Conservation (phyloP, 148 eudicot species). For the Pouteria glomerata region DNA sequence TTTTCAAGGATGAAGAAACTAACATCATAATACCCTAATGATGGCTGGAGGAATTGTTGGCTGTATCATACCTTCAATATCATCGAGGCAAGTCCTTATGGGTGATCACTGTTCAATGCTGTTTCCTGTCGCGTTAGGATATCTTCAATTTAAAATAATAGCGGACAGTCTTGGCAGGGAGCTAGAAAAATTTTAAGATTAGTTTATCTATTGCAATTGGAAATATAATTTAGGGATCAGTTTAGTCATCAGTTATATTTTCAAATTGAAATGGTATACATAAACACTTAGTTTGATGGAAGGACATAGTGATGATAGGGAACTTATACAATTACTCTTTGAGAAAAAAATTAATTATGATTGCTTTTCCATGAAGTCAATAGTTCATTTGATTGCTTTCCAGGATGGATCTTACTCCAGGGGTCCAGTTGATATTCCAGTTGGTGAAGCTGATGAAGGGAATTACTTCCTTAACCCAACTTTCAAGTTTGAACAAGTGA, state of each 20-base stretch:
- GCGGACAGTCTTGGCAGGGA: background rate
- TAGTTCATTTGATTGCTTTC: slow-evolving; percentile 12
- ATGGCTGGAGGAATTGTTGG: slow-evolving; percentile 1
- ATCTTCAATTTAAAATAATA: background rate
- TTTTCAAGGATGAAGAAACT: background rate
- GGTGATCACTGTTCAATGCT: background rate
- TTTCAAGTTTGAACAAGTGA: slow-evolving; percentile 90
- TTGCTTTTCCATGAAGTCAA: background rate
- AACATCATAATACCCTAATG: background rate
- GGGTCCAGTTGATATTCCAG: slow-evolving; percentile 93
- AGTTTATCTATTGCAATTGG: background rate
- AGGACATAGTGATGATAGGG: background rate
- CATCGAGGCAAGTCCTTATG: background rate
- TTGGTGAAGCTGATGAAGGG: slow-evolving; percentile 63
- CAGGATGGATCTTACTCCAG: slow-evolving; percentile 99
- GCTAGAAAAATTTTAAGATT: background rate
- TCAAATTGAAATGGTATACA: background rate
- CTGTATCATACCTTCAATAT: background rate
- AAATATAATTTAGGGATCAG: background rate
- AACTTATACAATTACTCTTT: background rate
- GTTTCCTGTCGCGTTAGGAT: background rate
- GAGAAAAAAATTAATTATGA: background rate
- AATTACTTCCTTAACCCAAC: slow-evolving; percentile 78
- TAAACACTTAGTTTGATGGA: background rate
- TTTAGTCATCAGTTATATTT: background rate